A percentile compares a stretch with the other conserved stretches of the same genome.
These are phyloP conservation scores for Clohesyomyces aquaticus DNA, from an alignment of 495 filamentous ascomycete species.

Conservation along the genomic window DNA sequence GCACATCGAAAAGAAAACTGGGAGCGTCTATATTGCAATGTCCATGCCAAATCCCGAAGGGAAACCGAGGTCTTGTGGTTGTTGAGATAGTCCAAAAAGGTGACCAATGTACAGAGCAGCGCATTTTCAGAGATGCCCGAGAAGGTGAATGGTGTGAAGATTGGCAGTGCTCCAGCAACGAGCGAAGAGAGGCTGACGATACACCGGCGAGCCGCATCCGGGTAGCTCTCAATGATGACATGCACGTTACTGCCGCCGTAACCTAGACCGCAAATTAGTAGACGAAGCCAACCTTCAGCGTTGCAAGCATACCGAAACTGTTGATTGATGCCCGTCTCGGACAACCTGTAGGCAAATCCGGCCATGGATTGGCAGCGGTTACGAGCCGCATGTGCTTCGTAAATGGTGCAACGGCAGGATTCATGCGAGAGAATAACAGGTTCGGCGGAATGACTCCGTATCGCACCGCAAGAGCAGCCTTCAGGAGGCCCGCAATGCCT, in stretches of 20 bases:
- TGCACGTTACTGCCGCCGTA: conserved; percentile 1
- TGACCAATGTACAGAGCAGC: background rate
- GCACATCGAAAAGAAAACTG: conserved; percentile 13
- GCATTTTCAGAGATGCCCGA: conserved; percentile 2
- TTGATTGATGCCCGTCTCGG: conserved; percentile 12
- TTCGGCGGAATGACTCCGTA: conserved; percentile 8
- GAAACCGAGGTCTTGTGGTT: background rate
- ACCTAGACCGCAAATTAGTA: background rate
- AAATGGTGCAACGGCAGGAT: conserved; percentile 5
- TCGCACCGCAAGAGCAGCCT: conserved; percentile 42
- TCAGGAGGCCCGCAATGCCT: conserved; percentile 53
- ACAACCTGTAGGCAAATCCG: background rate
- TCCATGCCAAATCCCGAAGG: conserved; percentile 16
- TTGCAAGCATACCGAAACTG: conserved; percentile 6
- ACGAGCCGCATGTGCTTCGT: background rate
- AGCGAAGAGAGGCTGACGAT: background rate
- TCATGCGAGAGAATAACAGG: conserved; percentile 8
- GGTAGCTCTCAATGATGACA: conserved; percentile 12
- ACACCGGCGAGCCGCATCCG: background rate
- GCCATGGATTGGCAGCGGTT: conserved; percentile 29
- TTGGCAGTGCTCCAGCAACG: background rate
- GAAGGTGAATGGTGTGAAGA: conserved; percentile 21
- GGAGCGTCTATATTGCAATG: conserved; percentile 14
- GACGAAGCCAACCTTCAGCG: background rate
- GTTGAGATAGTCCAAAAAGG: background rate